Percentiles rank a stretch among this genome's conserved stretches.
These are phyloP conservation scores for Mortierella claussenii DNA, from an alignment of 192 early-diverging fungal genomes.

Conservation along the genomic window DNA sequence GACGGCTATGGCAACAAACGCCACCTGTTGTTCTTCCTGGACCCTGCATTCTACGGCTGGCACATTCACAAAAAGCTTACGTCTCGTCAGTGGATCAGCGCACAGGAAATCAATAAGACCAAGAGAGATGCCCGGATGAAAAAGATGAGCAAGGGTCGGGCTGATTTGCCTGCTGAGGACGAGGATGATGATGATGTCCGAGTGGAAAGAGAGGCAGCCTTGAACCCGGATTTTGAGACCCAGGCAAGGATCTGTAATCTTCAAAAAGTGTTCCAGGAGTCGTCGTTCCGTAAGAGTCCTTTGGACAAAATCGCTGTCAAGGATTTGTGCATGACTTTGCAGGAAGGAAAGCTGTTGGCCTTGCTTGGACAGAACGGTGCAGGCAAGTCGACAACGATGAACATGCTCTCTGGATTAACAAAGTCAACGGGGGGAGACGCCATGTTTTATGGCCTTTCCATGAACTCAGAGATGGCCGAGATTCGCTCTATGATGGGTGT, in stretches of 20 bases:
- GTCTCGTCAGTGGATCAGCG: slow-evolving; percentile 56
- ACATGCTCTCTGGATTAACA: slow-evolving; percentile 80
- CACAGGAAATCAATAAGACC: slow-evolving; percentile 36
- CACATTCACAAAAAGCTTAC: slow-evolving; percentile 51
- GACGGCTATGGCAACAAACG: slow-evolving; percentile 75
- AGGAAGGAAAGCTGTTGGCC: slow-evolving; percentile 66
- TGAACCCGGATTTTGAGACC: slow-evolving; percentile 53
- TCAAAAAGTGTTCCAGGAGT: slow-evolving; percentile 64
- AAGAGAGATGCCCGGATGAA: slow-evolving; percentile 20
- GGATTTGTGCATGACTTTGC: slow-evolving; percentile 59
- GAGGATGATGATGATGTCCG: slow-evolving; percentile 67
- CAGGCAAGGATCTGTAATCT: slow-evolving; percentile 65
- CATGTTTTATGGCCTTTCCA: slow-evolving; percentile 67
- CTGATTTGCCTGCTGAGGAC: slow-evolving; percentile 15
- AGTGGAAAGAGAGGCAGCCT: slow-evolving; percentile 49
- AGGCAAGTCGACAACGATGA: slow-evolving; percentile 83
- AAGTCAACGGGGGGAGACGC: slow-evolving; percentile 76
- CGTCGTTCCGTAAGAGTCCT: slow-evolving; percentile 45
- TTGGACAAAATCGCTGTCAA: slow-evolving; percentile 65
- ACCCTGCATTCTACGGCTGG: slow-evolving; percentile 75
- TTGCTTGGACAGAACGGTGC: slow-evolving; percentile 82
- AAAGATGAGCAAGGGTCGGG: slow-evolving; percentile 22
- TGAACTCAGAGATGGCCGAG: slow-evolving; percentile 67
- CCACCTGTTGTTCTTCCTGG: slow-evolving; percentile 70
- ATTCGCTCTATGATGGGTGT: slow-evolving; percentile 82